Base-by-base conservation (phyloP, 768 basidiomycete genomes). In the Panaeolus cyanescens region DNA sequence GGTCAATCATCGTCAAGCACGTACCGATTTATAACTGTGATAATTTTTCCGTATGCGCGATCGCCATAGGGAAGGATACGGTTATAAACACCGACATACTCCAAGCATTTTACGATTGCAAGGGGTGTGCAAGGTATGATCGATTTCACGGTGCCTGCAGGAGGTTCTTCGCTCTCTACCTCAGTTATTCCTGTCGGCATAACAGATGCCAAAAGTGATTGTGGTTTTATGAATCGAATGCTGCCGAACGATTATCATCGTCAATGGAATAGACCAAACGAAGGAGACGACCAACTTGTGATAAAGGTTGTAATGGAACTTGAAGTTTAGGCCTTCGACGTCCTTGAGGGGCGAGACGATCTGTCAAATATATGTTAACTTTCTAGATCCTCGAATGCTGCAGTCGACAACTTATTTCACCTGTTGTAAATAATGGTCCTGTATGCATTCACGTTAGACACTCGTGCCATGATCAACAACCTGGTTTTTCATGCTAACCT, bases 391-490 rank as follows among this genome's bases (percentile, higher is more conserved):
- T 15, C 34, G 2, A 37, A 30, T 22, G 20, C 13, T 22, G 7
- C 31, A 28, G n/a, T 19, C 17, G 40, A 55, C 36, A 56, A 28
- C 19, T n/a, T 28, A 31, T 6, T 76, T 62, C 66, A 89, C 91
- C 80, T 98, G 96, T 74, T 99, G 97, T 59, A 99, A 80, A 74
- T 99, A 99, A 71, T 96, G 94, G 71, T 98, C 97, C 89, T 98
- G 34, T 13, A 20, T 15, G 31, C 40, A 33, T 39, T 32, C 2
- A 4, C 8, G 31, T 17, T 32, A 54, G 42, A 13, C 28, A 36
- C 31, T 20, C 25, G 22, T 2, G 1, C 30, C 57, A 58, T 33
- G 13, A n/a, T 5, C 25, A 22, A 32, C n/a, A 34, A 15, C 1
- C n/a, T n/a, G n/a, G 55, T 30, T 7, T 15, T 50, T 15, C 28